Evolutionary conservation across 1,139 yeast species (phyloP), one percentile per base, ranked within the genome.

Genomic region (Maudiozyma humilis): DNA sequence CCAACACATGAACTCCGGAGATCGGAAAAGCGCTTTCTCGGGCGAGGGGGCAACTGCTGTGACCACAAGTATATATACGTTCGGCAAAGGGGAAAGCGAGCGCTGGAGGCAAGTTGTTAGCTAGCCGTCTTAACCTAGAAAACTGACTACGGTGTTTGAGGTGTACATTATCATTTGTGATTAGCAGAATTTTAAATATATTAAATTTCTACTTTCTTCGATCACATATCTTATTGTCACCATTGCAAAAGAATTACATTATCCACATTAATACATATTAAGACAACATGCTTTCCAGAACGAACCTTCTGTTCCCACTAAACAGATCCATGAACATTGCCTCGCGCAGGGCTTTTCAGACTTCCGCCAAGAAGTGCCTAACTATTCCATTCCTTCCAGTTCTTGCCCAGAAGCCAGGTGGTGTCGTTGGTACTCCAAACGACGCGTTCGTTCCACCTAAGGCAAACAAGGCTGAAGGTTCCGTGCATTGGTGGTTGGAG

Each of bases 381-480:
- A 66, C 68, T 29, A 67, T 67, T 40, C 71, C 71, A 40, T 67
- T 67, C 47, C 50, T 68, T 64, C 75, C 68, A 60, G 70, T 65
- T 33, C 73, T 79, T 45, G 82, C 84, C 46, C 89, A 82, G 63
- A 88, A 89, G 34, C 85, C 91, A 46, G 88, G 91, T 36, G 69
- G 75, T 60, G 75, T 83, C 44, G 77, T 78, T 33, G 93, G 89
- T 23, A 76, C 83, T 5, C 87, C 82, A 35, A 83, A 83, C 59
- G 91, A 83, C 51, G 85, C 91, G 18, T 79, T 75, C 55, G 69
- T 71, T 6, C 72, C 77, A 7, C 91, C 91, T 43, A 62, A 68
- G 40, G 63, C 79, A 13, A 67, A 71, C 51, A 76, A 70, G 54
- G 51, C 64, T 20, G 80, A 81, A 51, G 91, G 91, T 27, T 78